Percentiles rank a stretch among this genome's conserved stretches.
Conservation (phyloP, 129 eudicot species). For the Flaveria sonorensis region DNA sequence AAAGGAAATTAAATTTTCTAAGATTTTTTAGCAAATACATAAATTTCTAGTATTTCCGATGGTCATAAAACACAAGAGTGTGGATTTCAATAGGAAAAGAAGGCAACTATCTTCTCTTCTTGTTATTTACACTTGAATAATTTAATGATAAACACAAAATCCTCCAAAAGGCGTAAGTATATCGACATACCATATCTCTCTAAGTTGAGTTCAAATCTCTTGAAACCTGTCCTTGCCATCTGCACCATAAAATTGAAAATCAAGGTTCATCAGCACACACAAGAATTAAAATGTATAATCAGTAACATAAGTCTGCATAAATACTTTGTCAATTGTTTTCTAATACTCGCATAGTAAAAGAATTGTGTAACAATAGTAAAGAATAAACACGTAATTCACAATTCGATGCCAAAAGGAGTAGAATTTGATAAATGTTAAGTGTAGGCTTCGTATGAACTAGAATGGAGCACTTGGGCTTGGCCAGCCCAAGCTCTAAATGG, state of each 20-base stretch:
- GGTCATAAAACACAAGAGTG: constrained; percentile 2
- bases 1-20: no score
- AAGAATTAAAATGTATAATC: not conserved
- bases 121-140: constrained; percentile 63
- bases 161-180: constrained; percentile 16
- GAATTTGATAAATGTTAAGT: not conserved
- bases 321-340: not conserved
- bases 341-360: not conserved
- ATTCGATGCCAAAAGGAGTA: not conserved
- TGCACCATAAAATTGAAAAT: constrained; percentile 40
- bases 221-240: constrained; percentile 90
- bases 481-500: no score
- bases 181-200: constrained; percentile 30
- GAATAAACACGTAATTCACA: constrained; percentile 4
- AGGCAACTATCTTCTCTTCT: constrained; percentile 36
- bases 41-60: not conserved
- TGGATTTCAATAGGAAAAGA: not conserved
- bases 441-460: no score
- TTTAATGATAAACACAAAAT: constrained; percentile 35
- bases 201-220: constrained; percentile 58
- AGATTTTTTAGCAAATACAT: not conserved
- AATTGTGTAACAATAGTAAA: not conserved
- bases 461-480: no score
- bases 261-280: constrained; percentile 5
- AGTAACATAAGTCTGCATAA: not conserved